Conservation (phyloP, 106 monocot species). For the Dendrobium chrysotoxum region DNA sequence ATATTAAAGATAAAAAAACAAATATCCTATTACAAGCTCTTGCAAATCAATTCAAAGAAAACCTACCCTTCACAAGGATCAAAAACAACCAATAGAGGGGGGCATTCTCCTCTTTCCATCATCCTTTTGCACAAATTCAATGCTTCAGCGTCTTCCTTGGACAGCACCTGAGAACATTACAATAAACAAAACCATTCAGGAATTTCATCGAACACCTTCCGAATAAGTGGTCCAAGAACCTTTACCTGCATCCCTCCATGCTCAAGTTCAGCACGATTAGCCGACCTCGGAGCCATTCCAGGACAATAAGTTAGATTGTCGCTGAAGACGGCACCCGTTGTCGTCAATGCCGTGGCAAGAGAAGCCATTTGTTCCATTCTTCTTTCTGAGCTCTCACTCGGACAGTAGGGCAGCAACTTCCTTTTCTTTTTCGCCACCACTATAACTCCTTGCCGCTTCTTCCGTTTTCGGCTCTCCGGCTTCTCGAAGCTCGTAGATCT, state of each 20-base stretch:
- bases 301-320: slow-evolving; percentile 63
- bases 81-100: slow-evolving; percentile 80
- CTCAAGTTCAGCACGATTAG: slow-evolving; percentile 59
- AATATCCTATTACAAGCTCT: no score
- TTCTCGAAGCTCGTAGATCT: slow-evolving; percentile 21
- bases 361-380: slow-evolving; percentile 91
- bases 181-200: not conserved
- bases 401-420: slow-evolving; percentile 67
- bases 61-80: slow-evolving; percentile 70
- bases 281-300: slow-evolving; percentile 69
- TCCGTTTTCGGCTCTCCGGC: slow-evolving; percentile 24
- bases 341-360: slow-evolving; percentile 74
- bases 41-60: not conserved
- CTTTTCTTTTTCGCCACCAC: slow-evolving; percentile 69
- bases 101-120: slow-evolving; percentile 86
- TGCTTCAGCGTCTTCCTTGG: slow-evolving; percentile 70
- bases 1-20: no score
- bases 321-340: slow-evolving; percentile 67
- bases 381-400: slow-evolving; percentile 47
- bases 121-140: slow-evolving; percentile 70
- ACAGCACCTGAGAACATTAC: slow-evolving; percentile 37
- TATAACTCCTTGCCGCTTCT: slow-evolving; percentile 23
- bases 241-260: slow-evolving; percentile 88
- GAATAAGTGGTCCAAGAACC: not conserved
- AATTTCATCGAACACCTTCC: not conserved